Base-by-base conservation (phyloP, 2,329 filamentous ascomycete species). In the Stemphylium lycopersici region DNA sequence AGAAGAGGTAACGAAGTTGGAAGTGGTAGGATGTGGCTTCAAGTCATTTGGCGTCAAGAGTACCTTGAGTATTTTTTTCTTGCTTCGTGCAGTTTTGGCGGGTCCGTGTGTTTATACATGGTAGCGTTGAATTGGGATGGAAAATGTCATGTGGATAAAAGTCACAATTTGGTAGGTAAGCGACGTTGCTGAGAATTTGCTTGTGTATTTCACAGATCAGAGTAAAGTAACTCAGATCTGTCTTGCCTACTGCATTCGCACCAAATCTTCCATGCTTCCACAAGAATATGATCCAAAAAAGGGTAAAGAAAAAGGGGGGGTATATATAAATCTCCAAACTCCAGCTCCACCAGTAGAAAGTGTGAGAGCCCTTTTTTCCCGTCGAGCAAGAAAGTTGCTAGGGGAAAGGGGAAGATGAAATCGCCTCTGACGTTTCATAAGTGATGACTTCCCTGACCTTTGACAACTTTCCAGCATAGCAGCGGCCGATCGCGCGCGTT, bases 291-390 rank as follows among this genome's bases (percentile, higher is more conserved):
- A 15, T 18, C 20, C n/a, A 47, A 32, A 52, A 38, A 38, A 32
- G 50, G 41, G 50, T 57, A 66, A 66, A 66, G n/a, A n/a, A n/a
- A n/a, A 20, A 20, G 20, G 20, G 56, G 66, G 71, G 70, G 69
- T 74, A 73, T 74, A 48, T 74, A 73, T 74, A 48, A 15, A 40
- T 48, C 71, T 65, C 70, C 71, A 74, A 74, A 74, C 71, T 73
- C 71, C 70, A 73, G 70, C 70, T 73, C 70, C 71, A 73, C 70
- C 70, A 49, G 34, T 34, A 54, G 54, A 22, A 24, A 31, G 26
- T 7, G 24, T 6, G 3, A 26, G 24, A 11, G 40, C 33, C 18
- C 18, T 16, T 3, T 12, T n/a, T n/a, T n/a, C 13, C 31, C 22
- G 22, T 10, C 41, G 38, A 34, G 45, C 47, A 54, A 47, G 41